Conservation (phyloP, 2,329 filamentous ascomycete genomes). For the Acrocalymma vagum region DNA sequence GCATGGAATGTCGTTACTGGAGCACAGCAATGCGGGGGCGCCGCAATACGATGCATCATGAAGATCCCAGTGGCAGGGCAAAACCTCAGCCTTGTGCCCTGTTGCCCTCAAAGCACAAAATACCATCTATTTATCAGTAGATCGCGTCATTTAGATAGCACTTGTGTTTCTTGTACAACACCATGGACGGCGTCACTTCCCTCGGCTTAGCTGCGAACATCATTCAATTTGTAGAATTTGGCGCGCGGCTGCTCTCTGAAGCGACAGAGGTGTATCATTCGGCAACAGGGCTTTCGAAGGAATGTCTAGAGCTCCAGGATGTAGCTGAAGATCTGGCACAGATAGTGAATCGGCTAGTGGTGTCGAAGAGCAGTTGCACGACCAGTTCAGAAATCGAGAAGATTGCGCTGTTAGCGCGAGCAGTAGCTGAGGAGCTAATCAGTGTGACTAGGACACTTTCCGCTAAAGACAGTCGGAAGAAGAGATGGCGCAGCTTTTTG, state of each 20-base stretch:
- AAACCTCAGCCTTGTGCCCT: too few species aligned
- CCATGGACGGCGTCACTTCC: slow-evolving; percentile 4
- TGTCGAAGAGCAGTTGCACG: neutral
- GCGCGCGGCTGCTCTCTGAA: slow-evolving; percentile 2
- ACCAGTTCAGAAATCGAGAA: neutral
- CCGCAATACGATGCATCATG: too few species aligned
- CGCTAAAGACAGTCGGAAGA: neutral
- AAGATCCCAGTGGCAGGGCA: too few species aligned
- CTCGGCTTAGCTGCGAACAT: slow-evolving; percentile 12
- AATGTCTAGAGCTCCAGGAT: slow-evolving; percentile 3
- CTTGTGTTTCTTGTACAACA: too few species aligned
- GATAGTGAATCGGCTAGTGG: neutral
- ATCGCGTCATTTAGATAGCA: too few species aligned
- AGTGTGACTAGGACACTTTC: neutral
- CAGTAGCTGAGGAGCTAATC: slow-evolving; percentile 4
- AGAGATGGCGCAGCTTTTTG: slow-evolving; percentile 9
- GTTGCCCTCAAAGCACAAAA: too few species aligned
- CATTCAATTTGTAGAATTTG: slow-evolving; percentile 14
- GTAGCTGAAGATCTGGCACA: neutral
- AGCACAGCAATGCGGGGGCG: too few species aligned
- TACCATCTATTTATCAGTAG: too few species aligned
- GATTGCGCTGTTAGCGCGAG: slow-evolving; percentile 4
- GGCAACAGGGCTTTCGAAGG: neutral
- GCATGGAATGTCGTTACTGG: too few species aligned
- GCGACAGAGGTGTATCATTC: slow-evolving; percentile 9